Evolutionary conservation across 148 eudicot species (phyloP).

Genomic region (Chenopodium quinoa): DNA sequence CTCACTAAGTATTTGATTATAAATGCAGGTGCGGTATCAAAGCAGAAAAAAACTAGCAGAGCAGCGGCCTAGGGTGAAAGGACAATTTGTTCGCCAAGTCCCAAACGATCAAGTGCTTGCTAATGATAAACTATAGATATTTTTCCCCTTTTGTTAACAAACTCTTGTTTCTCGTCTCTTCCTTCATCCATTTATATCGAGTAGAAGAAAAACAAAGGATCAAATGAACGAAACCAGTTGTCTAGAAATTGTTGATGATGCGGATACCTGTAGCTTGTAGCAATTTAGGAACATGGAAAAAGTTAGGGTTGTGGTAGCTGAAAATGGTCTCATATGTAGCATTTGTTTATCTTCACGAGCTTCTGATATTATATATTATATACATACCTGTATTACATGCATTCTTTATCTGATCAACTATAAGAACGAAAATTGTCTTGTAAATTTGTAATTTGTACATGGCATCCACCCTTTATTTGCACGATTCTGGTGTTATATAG

Average conservation of each 20-base stretch:
- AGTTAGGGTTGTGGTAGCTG: slow-evolving; percentile 13
- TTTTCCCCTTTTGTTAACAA: too few relatives aligned
- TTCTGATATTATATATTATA: background rate
- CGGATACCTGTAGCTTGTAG: slow-evolving; percentile 20
- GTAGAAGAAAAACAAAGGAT: background rate
- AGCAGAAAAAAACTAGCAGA: slow-evolving; percentile 65
- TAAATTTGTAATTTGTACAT: too few relatives aligned
- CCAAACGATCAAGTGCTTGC: slow-evolving; percentile 23
- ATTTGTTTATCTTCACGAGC: slow-evolving; percentile 3
- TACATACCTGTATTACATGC: background rate
- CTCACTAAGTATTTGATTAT: background rate
- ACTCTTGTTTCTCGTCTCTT: background rate
- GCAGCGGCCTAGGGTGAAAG: slow-evolving; percentile 58
- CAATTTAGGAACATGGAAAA: slow-evolving; percentile 18
- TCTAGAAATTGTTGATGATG: slow-evolving; percentile 3
- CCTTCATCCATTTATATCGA: background rate
- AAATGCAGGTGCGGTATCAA: slow-evolving; percentile 55
- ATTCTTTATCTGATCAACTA: background rate
- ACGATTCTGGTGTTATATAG: too few relatives aligned
- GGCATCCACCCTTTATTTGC: too few relatives aligned
- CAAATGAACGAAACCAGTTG: slow-evolving; percentile 7
- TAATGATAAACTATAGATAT: slow-evolving; percentile 3
- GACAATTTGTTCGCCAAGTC: slow-evolving; percentile 60
- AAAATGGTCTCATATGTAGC: background rate
- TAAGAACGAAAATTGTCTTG: too few relatives aligned